Evolutionary conservation across 129 eudicot genomes (phyloP).

Genomic region (Flaveria robusta): DNA sequence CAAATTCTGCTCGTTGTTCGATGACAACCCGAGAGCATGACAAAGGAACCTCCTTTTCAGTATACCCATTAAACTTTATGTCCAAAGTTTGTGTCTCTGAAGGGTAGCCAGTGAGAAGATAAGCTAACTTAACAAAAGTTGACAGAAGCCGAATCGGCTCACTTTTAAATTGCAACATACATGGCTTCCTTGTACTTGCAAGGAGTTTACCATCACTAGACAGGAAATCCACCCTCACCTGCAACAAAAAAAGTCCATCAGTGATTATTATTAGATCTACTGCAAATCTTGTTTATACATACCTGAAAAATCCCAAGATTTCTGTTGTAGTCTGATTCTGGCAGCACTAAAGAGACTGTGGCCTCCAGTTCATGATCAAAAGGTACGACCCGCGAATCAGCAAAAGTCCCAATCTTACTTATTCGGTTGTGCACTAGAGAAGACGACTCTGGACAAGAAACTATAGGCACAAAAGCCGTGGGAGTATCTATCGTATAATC

Average conservation of each 20-base stretch:
- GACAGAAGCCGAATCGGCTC: slow-evolving; percentile 61
- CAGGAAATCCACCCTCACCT: slow-evolving; percentile 90
- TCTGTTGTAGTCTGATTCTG: slow-evolving; percentile 86
- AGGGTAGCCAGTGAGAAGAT: slow-evolving; percentile 68
- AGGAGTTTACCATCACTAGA: slow-evolving; percentile 53
- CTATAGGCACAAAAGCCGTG: slow-evolving; percentile 65
- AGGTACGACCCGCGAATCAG: slow-evolving; percentile 50
- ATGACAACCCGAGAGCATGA: slow-evolving; percentile 63
- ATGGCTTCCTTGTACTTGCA: slow-evolving; percentile 63
- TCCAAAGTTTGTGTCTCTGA: slow-evolving; percentile 78
- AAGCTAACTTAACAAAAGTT: slow-evolving; percentile 60
- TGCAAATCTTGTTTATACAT: slow-evolving; percentile 15
- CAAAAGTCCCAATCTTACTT: slow-evolving; percentile 27
- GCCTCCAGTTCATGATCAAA: slow-evolving; percentile 59
- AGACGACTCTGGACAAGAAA: slow-evolving; percentile 34
- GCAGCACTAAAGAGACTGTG: slow-evolving; percentile 59
- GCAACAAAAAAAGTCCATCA: slow-evolving; percentile 13
- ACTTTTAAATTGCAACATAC: slow-evolving; percentile 77
- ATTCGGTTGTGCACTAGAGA: slow-evolving; percentile 26
- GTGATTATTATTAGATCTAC: not conserved
- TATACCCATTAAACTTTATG: slow-evolving; percentile 54
- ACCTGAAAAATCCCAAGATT: slow-evolving; percentile 96
- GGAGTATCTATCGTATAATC: slow-evolving; percentile 73
- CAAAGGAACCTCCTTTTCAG: slow-evolving; percentile 52
- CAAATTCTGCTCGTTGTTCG: slow-evolving; percentile 80